These are phyloP conservation scores for Colletotrichum sp. DNA, from an alignment of 2,329 filamentous ascomycete genomes.

Conservation along the genomic window DNA sequence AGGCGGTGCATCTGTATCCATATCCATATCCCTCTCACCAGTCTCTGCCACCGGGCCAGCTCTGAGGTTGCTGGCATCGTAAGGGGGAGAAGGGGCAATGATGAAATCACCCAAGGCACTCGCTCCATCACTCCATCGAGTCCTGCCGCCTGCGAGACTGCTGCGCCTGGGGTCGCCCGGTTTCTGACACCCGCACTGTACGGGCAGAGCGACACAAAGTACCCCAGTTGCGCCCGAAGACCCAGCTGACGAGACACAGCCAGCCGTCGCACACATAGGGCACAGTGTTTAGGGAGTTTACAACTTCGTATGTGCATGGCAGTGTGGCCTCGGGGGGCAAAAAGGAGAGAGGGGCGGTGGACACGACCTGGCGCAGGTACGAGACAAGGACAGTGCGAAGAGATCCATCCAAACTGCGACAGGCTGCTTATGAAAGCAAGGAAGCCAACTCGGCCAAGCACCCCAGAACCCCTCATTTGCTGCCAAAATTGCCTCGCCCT, in stretches of 20 bases:
- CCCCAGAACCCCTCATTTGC: background rate
- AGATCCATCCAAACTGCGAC: background rate
- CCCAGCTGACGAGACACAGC: background rate
- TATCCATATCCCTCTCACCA: background rate
- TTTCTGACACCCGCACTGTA: conserved; percentile 14
- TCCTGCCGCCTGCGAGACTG: background rate
- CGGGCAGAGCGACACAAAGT: conserved; percentile 13
- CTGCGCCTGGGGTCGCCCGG: conserved; percentile 1
- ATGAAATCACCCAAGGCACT: conserved; percentile 21
- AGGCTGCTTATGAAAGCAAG: conserved; percentile 10
- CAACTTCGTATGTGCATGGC: accelerated
- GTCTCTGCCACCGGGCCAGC: background rate
- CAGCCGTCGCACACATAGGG: background rate
- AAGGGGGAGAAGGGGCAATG: background rate
- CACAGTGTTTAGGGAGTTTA: background rate
- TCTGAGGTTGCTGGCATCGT: background rate
- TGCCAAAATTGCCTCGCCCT: background rate
- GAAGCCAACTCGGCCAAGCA: background rate
- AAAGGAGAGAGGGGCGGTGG: background rate
- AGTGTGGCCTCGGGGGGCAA: background rate
- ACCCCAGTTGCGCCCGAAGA: background rate
- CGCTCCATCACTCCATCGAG: background rate
- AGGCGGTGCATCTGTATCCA: background rate
- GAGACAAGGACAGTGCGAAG: background rate
- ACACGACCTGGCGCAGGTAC: conserved; percentile 5